Conservation (phyloP, 768 basidiomycete genomes). For the Lentinula sp. region DNA sequence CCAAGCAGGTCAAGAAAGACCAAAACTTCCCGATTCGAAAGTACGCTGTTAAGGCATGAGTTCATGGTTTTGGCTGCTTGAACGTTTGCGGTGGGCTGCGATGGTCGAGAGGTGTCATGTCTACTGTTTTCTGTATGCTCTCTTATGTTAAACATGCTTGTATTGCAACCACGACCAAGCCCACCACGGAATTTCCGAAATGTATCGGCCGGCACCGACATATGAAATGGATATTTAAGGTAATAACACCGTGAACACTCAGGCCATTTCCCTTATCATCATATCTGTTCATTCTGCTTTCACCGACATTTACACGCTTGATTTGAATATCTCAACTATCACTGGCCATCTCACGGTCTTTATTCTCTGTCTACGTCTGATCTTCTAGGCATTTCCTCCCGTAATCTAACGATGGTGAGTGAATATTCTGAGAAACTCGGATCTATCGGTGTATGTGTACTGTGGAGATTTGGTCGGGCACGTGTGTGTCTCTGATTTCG, state of each 20-base stretch:
- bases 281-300: background rate
- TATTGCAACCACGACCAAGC: background rate
- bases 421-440: background rate
- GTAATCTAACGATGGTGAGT: background rate
- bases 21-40: constrained; percentile 90
- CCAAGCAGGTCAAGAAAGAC: constrained; percentile 92
- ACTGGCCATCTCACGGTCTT: background rate
- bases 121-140: constrained; percentile 3
- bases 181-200: background rate
- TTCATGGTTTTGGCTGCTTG: constrained; percentile 6
- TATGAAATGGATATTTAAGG: too few species aligned
- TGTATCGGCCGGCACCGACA: background rate
- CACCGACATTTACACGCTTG: background rate
- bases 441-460: background rate
- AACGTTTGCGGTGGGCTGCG: background rate
- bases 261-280: too few species aligned
- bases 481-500: constrained; percentile 12
- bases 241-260: too few species aligned
- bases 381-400: background rate
- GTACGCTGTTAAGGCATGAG: constrained; percentile 92
- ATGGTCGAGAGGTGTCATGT: background rate
- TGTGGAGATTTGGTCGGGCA: constrained; percentile 3
- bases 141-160: background rate
- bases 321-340: background rate
- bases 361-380: background rate